A percentile compares a stretch with the other conserved stretches of the same genome.
phyloP scores from a whole-genome alignment of 1,284 basidiomycete genomes.

The Leucoagaricus sp. region DNA sequence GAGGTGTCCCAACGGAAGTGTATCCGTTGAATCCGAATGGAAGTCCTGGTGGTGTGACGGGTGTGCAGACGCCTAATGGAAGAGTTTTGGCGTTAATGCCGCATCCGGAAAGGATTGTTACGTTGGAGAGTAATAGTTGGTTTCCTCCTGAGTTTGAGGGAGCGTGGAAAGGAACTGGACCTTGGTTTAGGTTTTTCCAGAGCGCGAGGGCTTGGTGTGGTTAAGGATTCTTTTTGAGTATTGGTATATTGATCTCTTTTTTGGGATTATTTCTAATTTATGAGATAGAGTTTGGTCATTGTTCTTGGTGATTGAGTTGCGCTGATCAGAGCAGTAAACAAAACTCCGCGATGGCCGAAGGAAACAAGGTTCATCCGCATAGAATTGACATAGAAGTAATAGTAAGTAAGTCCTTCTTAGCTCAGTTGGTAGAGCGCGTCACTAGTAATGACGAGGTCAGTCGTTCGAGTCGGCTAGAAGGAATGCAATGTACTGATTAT shows the following conservation, averaged over 20 bases:
- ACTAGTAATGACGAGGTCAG: conserved; percentile 44
- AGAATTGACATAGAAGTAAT: too few relatives aligned
- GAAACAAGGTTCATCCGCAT: too few relatives aligned
- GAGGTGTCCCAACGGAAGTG: conserved; percentile 63
- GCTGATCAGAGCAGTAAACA: too few relatives aligned
- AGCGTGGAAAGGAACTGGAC: conserved; percentile 73
- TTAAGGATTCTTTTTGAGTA: background rate
- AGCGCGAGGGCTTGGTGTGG: conserved; percentile 74
- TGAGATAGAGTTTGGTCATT: too few relatives aligned
- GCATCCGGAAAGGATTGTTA: conserved; percentile 84
- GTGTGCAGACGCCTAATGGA: conserved; percentile 84
- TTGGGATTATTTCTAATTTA: too few relatives aligned
- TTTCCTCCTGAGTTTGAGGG: conserved; percentile 61
- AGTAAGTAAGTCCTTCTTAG: conserved; percentile 58
- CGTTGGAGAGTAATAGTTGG: conserved; percentile 87
- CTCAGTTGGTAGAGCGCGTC: conserved; percentile 66
- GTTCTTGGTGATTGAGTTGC: too few relatives aligned
- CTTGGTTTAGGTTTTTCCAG: conserved; percentile 96
- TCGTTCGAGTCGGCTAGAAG: conserved; percentile 23
- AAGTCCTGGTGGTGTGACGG: conserved; percentile 84
- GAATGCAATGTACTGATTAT: too few relatives aligned
- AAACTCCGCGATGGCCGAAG: too few relatives aligned
- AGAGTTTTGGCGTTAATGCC: conserved; percentile 96
- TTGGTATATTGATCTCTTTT: background rate
- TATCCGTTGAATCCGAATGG: conserved; percentile 99